Conservation (phyloP, 495 filamentous ascomycete genomes). For the Physcia stellaris region DNA sequence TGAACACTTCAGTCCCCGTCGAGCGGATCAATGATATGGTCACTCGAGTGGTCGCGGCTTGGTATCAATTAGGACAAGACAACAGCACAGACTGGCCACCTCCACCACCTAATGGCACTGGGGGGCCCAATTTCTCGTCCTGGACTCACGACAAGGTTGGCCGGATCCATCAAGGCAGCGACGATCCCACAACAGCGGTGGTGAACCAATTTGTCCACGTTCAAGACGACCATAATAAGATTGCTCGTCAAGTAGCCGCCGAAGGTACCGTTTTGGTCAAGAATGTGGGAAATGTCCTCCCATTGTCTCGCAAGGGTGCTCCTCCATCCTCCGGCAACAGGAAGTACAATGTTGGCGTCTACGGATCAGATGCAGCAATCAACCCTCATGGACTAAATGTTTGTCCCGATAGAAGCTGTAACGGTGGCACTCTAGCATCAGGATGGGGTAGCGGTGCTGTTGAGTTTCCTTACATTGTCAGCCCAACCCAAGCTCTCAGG, state of each 20-base stretch:
- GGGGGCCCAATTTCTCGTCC: slow-evolving; percentile 79
- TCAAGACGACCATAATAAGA: slow-evolving; percentile 50
- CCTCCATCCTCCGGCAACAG: not conserved
- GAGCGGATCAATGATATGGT: slow-evolving; percentile 88
- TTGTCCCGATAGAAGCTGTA: slow-evolving; percentile 66
- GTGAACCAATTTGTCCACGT: slow-evolving; percentile 73
- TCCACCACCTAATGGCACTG: slow-evolving; percentile 42
- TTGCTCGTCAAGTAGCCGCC: slow-evolving; percentile 61
- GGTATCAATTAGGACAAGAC: slow-evolving; percentile 86
- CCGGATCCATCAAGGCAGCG: slow-evolving; percentile 48
- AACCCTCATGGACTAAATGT: slow-evolving; percentile 58
- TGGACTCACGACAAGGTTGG: slow-evolving; percentile 68
- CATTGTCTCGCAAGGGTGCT: slow-evolving; percentile 41
- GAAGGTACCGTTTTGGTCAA: slow-evolving; percentile 83
- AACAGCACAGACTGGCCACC: slow-evolving; percentile 42
- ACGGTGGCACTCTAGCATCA: slow-evolving; percentile 67
- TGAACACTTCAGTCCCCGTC: slow-evolving; percentile 76
- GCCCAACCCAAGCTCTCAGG: slow-evolving; percentile 53
- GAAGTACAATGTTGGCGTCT: slow-evolving; percentile 55
- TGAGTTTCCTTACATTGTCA: slow-evolving; percentile 70
- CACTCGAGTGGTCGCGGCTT: slow-evolving; percentile 76
- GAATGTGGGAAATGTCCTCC: slow-evolving; percentile 50
- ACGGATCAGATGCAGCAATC: slow-evolving; percentile 69
- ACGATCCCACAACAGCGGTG: slow-evolving; percentile 38
- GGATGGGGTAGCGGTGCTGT: slow-evolving; percentile 90